These are phyloP conservation scores for Colletotrichum cuscutae DNA, from an alignment of 2,329 filamentous ascomycete genomes.

Conservation along the genomic window DNA sequence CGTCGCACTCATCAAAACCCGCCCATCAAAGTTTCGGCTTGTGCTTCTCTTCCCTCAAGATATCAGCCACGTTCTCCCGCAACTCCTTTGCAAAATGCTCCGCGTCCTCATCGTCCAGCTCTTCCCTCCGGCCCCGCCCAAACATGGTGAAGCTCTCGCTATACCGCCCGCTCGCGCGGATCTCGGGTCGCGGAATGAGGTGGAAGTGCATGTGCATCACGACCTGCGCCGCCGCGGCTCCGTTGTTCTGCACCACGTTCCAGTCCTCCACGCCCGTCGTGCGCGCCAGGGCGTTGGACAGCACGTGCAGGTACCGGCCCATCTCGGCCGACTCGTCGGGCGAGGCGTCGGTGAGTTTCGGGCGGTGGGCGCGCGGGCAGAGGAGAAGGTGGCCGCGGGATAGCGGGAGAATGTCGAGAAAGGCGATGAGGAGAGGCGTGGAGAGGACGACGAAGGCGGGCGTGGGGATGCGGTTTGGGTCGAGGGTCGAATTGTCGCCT, in stretches of 20 bases:
- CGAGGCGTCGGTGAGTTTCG: constrained; percentile 79
- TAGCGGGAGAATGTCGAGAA: constrained; percentile 93
- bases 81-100: constrained; percentile 66
- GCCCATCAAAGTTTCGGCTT: constrained; percentile 51
- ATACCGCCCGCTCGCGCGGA: constrained; percentile 60
- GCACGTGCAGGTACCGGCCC: constrained; percentile 73
- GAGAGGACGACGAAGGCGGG: constrained; percentile 77
- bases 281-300: constrained; percentile 76
- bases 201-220: constrained; percentile 96
- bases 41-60: constrained; percentile 47
- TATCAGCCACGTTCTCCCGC: constrained; percentile 58
- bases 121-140: constrained; percentile 76
- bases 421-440: constrained; percentile 81
- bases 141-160: constrained; percentile 85
- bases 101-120: constrained; percentile 82
- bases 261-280: constrained; percentile 83
- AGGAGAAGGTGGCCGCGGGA: constrained; percentile 85
- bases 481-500: constrained; percentile 41
- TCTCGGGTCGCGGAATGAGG: constrained; percentile 85
- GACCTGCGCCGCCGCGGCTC: constrained; percentile 88
- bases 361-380: constrained; percentile 79
- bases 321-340: constrained; percentile 73
- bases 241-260: constrained; percentile 98
- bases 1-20: constrained; percentile 44
- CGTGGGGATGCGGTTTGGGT: constrained; percentile 48